phyloP scores from a whole-genome alignment of 2,329 filamentous ascomycete genomes.

The Aspergillus alliaceus region DNA sequence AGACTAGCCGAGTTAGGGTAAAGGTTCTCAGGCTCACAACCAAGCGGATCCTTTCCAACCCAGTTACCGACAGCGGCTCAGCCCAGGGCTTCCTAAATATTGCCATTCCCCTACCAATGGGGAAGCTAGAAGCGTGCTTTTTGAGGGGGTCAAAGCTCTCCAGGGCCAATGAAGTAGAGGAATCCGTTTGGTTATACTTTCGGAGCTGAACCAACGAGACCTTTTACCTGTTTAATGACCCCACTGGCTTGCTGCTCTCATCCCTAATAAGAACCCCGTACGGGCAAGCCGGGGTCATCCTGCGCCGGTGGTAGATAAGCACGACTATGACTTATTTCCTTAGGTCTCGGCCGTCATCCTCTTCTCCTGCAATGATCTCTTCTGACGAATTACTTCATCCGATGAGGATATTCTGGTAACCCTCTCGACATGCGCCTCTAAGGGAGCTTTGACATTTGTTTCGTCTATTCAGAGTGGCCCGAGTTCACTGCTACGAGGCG shows the following conservation, averaged over 20 bases:
- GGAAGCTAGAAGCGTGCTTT: not conserved
- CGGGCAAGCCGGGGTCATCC: constrained; percentile 1
- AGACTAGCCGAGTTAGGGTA: constrained; percentile 9
- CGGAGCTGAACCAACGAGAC: constrained; percentile 14
- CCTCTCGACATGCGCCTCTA: constrained; percentile 14
- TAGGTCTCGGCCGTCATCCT: not conserved
- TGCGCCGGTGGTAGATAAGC: constrained; percentile 5
- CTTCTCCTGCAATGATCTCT: constrained; percentile 9
- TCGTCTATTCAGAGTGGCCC: constrained; percentile 8
- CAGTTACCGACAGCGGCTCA: not conserved
- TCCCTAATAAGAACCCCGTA: constrained; percentile 9
- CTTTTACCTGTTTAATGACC: constrained; percentile 8
- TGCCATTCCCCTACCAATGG: constrained; percentile 10
- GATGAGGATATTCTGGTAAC: constrained; percentile 10
- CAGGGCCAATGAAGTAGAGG: constrained; percentile 5
- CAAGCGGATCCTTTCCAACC: constrained; percentile 18
- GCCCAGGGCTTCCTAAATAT: not conserved
- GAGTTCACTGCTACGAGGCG: not conserved
- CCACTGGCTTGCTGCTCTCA: constrained; percentile 6
- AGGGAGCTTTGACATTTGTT: constrained; percentile 4
- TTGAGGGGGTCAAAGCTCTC: constrained; percentile 5
- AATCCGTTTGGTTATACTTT: too few relatives aligned
- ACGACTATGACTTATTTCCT: not conserved
- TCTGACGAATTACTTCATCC: constrained; percentile 1
- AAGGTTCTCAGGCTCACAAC: constrained; percentile 12